Evolutionary conservation across 2,329 filamentous ascomycete species (phyloP).

Genomic region (Colletotrichum brevisporum): DNA sequence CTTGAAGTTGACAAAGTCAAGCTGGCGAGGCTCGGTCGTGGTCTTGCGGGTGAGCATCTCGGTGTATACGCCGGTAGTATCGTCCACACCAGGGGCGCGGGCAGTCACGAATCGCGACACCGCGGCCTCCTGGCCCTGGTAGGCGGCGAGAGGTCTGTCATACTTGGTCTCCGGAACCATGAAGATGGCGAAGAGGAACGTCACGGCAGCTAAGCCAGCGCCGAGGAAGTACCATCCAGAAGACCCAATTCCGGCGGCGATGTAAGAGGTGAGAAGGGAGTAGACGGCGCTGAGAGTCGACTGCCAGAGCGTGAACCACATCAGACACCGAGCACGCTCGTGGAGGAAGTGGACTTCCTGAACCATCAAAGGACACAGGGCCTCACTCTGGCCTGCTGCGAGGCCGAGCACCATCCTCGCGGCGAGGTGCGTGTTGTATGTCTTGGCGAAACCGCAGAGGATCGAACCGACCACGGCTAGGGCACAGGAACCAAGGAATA

Average conservation of each 20-base stretch:
- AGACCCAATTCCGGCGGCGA: conserved; percentile 56
- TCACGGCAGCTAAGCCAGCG: conserved; percentile 50
- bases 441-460: conserved; percentile 47
- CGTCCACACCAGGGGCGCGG: conserved; percentile 39
- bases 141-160: conserved; percentile 52
- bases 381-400: conserved; percentile 58
- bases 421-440: conserved; percentile 54
- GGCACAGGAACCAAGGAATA: conserved; percentile 48
- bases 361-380: conserved; percentile 56
- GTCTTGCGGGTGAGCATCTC: conserved; percentile 34
- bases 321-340: conserved; percentile 56
- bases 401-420: conserved; percentile 55
- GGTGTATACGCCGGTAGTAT: conserved; percentile 40
- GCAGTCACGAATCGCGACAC: conserved; percentile 36
- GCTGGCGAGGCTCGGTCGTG: conserved; percentile 29
- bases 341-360: conserved; percentile 61
- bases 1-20: conserved; percentile 54
- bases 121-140: conserved; percentile 49
- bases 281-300: conserved; percentile 54
- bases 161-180: conserved; percentile 61
- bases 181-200: conserved; percentile 53
- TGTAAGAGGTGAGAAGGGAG: conserved; percentile 57
- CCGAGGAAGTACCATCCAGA: conserved; percentile 60
- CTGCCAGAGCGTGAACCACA: conserved; percentile 58
- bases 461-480: conserved; percentile 48